Evolutionary conservation across 805 yeast genomes (phyloP), one percentile per base, ranked within the genome.

Genomic region (Zygoascus biomembranicola): DNA sequence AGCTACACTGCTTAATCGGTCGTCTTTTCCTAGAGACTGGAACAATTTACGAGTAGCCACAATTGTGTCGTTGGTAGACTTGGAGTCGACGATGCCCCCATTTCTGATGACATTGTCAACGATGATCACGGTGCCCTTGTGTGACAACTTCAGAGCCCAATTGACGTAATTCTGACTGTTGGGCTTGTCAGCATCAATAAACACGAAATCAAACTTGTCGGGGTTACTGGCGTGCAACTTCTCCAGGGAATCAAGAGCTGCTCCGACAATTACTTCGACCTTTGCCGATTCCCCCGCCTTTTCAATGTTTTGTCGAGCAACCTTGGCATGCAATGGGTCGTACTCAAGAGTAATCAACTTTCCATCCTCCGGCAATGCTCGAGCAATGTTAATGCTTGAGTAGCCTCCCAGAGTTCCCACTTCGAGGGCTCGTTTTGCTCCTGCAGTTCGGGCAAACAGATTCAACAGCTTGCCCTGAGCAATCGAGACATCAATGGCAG

Each of bases 211-310:
- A 31, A 54, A 49, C 42, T 41, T 41, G 18, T 45, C 46, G 13
- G 23, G 28, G 16, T 11, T 6, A 11, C 18, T 42, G 3, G 18
- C 50, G 19, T 19, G 13, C n/a, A 47, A 28, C 23, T 32, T 47
- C 35, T 43, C 32, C 32, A 58, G 42, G 5, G 53, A 51, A 2
- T 56, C 57, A 9, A 26, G 20, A 10, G 61, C 59, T 8, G 47
- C 52, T 3, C 61, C 61, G 18, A 57, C 55, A 28, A 54, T 43
- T 28, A 58, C 45, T n/a, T 58, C 59, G 11, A 58, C 53, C 37
- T 42, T 42, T 44, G 52, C 52, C 14, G 49, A n/a, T 23, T 57
- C 32, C 8, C 59, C 59, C 13, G 61, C 61, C 14, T 26, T 39
- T 18, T 35, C 54, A 32, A 58, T 44, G 28, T 52, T 49, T 20